A percentile compares a stretch with the other conserved stretches of the same genome.
These are phyloP conservation scores for Gymnopilus dilepis DNA, from an alignment of 768 basidiomycete genomes.

Conservation along the genomic window DNA sequence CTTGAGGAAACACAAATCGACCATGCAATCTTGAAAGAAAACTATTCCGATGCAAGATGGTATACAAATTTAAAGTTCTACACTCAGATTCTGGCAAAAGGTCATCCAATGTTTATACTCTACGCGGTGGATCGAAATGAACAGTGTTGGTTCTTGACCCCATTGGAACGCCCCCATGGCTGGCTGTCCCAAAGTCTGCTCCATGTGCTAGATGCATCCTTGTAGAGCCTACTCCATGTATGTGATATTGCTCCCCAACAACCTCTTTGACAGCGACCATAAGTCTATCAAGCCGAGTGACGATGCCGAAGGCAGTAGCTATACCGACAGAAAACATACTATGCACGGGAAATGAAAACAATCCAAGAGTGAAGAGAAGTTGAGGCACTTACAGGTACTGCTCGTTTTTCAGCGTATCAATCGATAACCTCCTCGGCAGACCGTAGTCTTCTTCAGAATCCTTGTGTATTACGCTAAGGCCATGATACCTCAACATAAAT, in stretches of 20 bases:
- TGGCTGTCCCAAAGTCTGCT: neutral
- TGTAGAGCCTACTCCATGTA: constrained; percentile 62
- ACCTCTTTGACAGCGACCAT: constrained; percentile 86
- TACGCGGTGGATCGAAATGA: constrained; percentile 17
- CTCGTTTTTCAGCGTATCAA: constrained; percentile 76
- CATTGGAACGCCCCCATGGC: constrained; percentile 12
- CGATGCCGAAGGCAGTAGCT: constrained; percentile 67
- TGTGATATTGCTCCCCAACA: constrained; percentile 87
- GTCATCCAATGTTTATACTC: too few relatives aligned
- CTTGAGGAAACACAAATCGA: too few relatives aligned
- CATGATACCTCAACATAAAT: constrained; percentile 54
- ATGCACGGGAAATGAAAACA: neutral
- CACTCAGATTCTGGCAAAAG: too few relatives aligned
- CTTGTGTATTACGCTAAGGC: constrained; percentile 69
- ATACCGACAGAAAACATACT: constrained; percentile 79
- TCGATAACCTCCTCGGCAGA: constrained; percentile 69
- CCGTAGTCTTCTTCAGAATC: constrained; percentile 79
- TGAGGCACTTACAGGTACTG: constrained; percentile 70
- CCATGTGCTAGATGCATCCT: neutral
- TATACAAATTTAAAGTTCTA: too few relatives aligned
- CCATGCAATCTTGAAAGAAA: too few relatives aligned
- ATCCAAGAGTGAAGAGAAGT: neutral
- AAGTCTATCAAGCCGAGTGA: constrained; percentile 76
- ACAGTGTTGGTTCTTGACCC: constrained; percentile 22
- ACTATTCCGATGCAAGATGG: too few relatives aligned